phyloP scores from a whole-genome alignment of 2,329 filamentous ascomycete genomes.

The Paecilomyces dactylethromorphus region DNA sequence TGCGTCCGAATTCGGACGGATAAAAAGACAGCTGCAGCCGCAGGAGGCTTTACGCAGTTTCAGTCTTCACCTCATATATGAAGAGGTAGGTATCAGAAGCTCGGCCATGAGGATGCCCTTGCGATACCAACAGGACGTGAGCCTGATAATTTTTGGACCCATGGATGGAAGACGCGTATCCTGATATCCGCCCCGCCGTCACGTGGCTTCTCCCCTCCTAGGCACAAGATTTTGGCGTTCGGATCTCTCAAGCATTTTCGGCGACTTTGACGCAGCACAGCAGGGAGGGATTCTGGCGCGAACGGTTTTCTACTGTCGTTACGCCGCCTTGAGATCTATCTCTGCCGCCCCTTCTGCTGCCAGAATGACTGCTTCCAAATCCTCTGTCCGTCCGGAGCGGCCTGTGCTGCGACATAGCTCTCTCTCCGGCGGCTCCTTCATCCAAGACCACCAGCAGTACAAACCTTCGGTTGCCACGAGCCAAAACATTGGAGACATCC shows the following conservation, averaged over 20 bases:
- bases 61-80: neutral
- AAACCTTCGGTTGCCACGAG: slow-evolving; percentile 29
- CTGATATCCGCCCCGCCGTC: neutral
- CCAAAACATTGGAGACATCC: slow-evolving; percentile 30
- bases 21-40: neutral
- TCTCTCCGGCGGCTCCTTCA: slow-evolving; percentile 37
- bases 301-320: neutral
- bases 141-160: slow-evolving; percentile 12
- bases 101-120: neutral
- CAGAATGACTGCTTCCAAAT: slow-evolving; percentile 23
- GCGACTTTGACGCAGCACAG: neutral
- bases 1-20: neutral
- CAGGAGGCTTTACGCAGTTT: neutral
- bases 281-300: neutral
- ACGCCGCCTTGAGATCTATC: neutral
- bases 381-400: slow-evolving; percentile 26
- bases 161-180: slow-evolving; percentile 1
- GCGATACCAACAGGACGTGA: neutral
- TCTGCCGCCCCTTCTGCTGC: neutral
- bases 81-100: neutral
- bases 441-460: slow-evolving; percentile 45
- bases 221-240: neutral
- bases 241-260: neutral
- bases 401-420: slow-evolving; percentile 37
- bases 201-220: neutral